Base-by-base conservation (phyloP, 345 rosid species). In the Syzygium aromaticum region DNA sequence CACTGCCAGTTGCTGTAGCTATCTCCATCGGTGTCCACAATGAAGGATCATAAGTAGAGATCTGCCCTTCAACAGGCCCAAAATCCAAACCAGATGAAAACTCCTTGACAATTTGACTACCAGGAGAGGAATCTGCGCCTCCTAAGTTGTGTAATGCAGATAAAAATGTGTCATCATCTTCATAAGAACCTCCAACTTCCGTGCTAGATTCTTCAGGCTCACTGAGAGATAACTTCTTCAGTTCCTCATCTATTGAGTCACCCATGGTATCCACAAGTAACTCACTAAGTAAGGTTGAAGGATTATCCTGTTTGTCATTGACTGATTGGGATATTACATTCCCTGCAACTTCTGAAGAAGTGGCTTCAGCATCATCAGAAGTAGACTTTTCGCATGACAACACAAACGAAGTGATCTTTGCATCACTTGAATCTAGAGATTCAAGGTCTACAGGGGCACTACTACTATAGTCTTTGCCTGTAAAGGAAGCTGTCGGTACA, bases 1-100 rank as follows among this genome's bases (percentile, higher is more conserved):
- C 94, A 84, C 91, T 92, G 51, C 98, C 99, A 59, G 99, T 92
- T 82, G 99, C 99, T 67, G 94, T 90, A 86, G 93, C 98, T 90
- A 95, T 92, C 88, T 95, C 99, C 93, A 90, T 90, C 23, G 97
- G 94, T 73, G 95, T 94, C 99, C 99, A 98, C 16, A 88, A 85
- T 43, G 99, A 91, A 57, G 98, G 96, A 93, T 93, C 91, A 88
- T 95, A 94, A 33, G 57, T 57, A 88, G 88, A 87, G 89, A 88
- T 89, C 86, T 88, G 93, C 54, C 38, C 63, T 86, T 85, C 80
- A 56, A 73, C 85, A 88, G 88, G 86, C 90, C 91, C 91, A 85
- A 92, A 85, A 89, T 87, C 92, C 85, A 90, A 86, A 78, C 77
- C 84, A 82, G 52, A 84, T 64, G 95, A 87, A 84, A 91, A 27